Base-by-base conservation (phyloP, 2,329 filamentous ascomycete genomes). In the Cladosporium velox region DNA sequence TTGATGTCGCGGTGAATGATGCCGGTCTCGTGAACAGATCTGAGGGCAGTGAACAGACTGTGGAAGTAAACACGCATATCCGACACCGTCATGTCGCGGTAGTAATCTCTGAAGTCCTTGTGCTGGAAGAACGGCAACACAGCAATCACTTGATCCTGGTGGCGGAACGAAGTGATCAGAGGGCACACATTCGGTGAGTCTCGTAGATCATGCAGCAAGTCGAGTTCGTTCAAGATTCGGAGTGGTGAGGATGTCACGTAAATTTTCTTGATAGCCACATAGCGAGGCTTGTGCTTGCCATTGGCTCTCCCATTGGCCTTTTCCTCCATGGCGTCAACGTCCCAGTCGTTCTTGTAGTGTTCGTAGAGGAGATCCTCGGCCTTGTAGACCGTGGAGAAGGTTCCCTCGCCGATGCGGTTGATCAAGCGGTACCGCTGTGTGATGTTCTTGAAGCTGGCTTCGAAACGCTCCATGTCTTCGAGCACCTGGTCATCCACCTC, bases 301-400 rank as follows among this genome's bases (percentile, higher is more conserved):
- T 74, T 74, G 57, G 73, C 69, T 58, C 72, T 72, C n/a, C 73
- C 67, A 15, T 60, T 55, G 32, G 87, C 86, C n/a, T 82, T 79
- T 58, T 85, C 82, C 65, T 88, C 85, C 51, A 89, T 87, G 70
- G 85, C 88, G 55, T 86, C 85, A 47, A 90, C 77, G 74, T 98
- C 93, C 93, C 94, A 98, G 70, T 89, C 86, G 76, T 97, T 97
- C 69, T 91, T 83, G 78, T 92, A 96, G 67, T 86, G 83, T 70
- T 95, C 87, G 77, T 97, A 97, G 65, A 90, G 84, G 30, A 98
- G 81, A 76, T 99, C 95, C 78, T 98, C 93, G 24, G 96, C 95
- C 79, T 99, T 99, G 85, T 99, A 99, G 14, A 99, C 95, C 1
- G 95, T 98, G 0, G 95, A 98, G 77, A 99, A 99, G 1, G 95